These are phyloP conservation scores for Lactarius deliciosus DNA, from an alignment of 768 basidiomycete genomes.

Conservation along the genomic window DNA sequence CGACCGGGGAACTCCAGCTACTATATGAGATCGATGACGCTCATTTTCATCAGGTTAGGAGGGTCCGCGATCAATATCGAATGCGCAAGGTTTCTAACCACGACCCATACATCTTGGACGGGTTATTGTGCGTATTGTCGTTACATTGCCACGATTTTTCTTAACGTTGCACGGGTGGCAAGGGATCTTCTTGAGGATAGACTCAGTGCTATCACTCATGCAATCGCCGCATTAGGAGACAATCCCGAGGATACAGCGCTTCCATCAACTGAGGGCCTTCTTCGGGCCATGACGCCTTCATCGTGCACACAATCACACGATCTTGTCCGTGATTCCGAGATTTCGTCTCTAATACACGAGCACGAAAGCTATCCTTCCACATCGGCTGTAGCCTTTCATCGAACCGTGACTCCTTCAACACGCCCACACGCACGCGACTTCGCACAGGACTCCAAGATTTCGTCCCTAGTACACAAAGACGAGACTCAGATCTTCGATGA, in stretches of 20 bases:
- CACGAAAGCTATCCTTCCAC: background rate
- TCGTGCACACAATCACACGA: slow-evolving; percentile 6
- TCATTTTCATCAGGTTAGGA: slow-evolving; percentile 11
- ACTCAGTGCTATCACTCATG: slow-evolving; percentile 40
- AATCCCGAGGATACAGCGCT: slow-evolving; percentile 1
- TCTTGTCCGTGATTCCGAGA: background rate
- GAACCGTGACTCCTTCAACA: background rate
- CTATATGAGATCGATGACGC: slow-evolving; percentile 18
- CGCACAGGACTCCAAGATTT: background rate
- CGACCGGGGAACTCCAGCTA: slow-evolving; percentile 5
- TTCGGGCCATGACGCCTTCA: background rate
- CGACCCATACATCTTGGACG: slow-evolving; percentile 19
- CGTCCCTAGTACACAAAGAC: background rate
- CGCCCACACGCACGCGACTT: background rate
- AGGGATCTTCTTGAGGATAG: slow-evolving; percentile 41
- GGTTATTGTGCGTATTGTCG: slow-evolving; percentile 4
- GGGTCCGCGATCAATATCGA: slow-evolving; percentile 12
- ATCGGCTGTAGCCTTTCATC: background rate
- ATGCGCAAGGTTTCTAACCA: slow-evolving; percentile 14
- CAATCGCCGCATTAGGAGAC: slow-evolving; percentile 33
- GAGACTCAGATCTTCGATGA: slow-evolving; percentile 18
- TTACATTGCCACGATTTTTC: background rate
- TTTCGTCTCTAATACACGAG: background rate
- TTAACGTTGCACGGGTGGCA: background rate
- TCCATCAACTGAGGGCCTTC: background rate